Conservation (phyloP, 176 grass and related monocot genomes). For the Poa pratensis region DNA sequence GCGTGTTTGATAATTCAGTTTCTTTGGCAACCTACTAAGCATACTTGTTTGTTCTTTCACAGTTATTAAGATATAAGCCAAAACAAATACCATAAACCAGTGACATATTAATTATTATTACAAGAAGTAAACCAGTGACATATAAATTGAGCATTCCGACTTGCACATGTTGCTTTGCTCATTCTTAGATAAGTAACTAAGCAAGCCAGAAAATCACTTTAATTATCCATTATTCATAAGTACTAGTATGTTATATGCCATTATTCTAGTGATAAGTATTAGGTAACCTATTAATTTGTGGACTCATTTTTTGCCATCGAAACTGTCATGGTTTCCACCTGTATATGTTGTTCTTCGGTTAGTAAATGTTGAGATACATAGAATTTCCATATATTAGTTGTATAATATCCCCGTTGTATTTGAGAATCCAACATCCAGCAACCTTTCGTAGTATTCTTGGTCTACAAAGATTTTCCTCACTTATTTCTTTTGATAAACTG, state of each 20-base stretch:
- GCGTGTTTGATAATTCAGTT: slow-evolving; percentile 3
- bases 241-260: background rate
- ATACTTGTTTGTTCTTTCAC: slow-evolving; percentile 32
- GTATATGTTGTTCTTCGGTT: background rate
- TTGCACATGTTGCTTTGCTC: slow-evolving; percentile 1
- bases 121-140: background rate
- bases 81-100: background rate
- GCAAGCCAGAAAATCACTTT: background rate
- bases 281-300: background rate
- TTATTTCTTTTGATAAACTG: background rate
- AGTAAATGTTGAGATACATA: background rate
- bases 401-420: background rate
- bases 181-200: slow-evolving; percentile 14
- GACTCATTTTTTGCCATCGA: background rate
- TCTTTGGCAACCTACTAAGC: background rate
- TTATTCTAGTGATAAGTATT: background rate
- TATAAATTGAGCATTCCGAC: background rate
- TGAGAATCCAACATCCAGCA: slow-evolving; percentile 1
- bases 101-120: slow-evolving; percentile 12
- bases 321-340: background rate
- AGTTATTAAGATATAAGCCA: slow-evolving; percentile 1
- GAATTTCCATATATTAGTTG: background rate
- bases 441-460: background rate
- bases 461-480: slow-evolving; percentile 5
- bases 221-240: background rate